Base-by-base conservation (phyloP, 345 rosid genomes). In the Hibiscus syriacus region DNA sequence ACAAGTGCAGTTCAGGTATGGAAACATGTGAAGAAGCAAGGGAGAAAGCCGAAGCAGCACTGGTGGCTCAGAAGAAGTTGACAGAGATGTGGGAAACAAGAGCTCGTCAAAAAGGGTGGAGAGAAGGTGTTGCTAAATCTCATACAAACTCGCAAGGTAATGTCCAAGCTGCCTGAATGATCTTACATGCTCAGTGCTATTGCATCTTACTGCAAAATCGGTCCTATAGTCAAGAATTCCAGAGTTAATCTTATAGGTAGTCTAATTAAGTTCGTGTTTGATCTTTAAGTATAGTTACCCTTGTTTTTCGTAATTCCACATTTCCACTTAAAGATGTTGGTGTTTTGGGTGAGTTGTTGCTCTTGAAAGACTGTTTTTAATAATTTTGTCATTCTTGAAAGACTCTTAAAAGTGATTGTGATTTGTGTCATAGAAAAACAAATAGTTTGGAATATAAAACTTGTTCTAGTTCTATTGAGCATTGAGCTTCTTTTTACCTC, bases 1-100 rank as follows among this genome's bases (percentile, higher is more conserved):
- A 93, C 79, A 93, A 90, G 73, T 90, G 97, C 77, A 93, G 85
- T 77, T 89, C 97, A 0, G 99, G 97, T 49, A 91, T 94, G 50
- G 50, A 45, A 45, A 45, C 50, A 45, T 45, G 50, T 16, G 50
- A 45, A 45, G 50, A 45, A 45, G 50, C 50, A 16, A 45, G 50
- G 50, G 50, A 45, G 50, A 45, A 45, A 45, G n/a, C 50, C 50
- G 50, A 45, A 45, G 50, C 50, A 45, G 50, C 50, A 45, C 50
- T 45, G 19, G 19, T n/a, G 6, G 50, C 50, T 45, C 50, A 13
- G 50, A 45, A 45, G 50, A 45, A 45, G 16, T 45, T 45, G 50
- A 45, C 50, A 14, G 4, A 17, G 14, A 45, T 45, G 50, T 45
- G 50, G 50, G 50, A 45, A 14, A 45, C 19, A 45, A 45, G 50